A percentile compares a stretch with the other conserved stretches of the same genome.
These are phyloP conservation scores for Pseudogymnoascus sp. DNA, from an alignment of 2,329 filamentous ascomycete genomes.

Conservation along the genomic window DNA sequence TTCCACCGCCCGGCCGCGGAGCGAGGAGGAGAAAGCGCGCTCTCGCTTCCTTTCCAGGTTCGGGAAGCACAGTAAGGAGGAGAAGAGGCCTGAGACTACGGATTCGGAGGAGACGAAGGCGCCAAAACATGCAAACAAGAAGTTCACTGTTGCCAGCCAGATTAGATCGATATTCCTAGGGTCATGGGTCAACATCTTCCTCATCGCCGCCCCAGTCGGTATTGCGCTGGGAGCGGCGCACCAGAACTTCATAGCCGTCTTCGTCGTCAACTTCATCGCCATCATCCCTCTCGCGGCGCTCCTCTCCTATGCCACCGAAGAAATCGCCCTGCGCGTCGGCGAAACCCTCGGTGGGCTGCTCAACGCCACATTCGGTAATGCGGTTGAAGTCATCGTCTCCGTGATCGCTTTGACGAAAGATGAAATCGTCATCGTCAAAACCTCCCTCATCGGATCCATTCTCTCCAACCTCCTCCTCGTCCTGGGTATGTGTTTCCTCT, in stretches of 20 bases:
- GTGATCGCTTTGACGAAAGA: constrained; percentile 70
- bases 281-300: constrained; percentile 85
- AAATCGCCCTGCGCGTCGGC: constrained; percentile 73
- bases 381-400: constrained; percentile 82
- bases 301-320: constrained; percentile 82
- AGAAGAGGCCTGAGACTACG: neutral
- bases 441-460: constrained; percentile 85
- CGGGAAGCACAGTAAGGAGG: constrained; percentile 14
- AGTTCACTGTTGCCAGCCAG: constrained; percentile 57
- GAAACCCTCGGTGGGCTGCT: constrained; percentile 83
- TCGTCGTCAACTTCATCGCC: constrained; percentile 87
- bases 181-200: constrained; percentile 80
- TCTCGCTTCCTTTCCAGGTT: constrained; percentile 19
- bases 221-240: constrained; percentile 58
- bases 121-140: constrained; percentile 34
- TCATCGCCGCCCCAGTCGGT: constrained; percentile 71
- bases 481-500: constrained; percentile 88
- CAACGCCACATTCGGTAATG: constrained; percentile 87
- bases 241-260: constrained; percentile 57
- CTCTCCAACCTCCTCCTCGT: constrained; percentile 85
- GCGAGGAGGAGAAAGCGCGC: constrained; percentile 18
- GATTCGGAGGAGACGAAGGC: constrained; percentile 25
- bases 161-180: constrained; percentile 67
- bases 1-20: constrained; percentile 3
- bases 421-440: constrained; percentile 74